Evolutionary conservation across 352 stramenopile genomes (phyloP).

Genomic region (Pythium apleroticum): DNA sequence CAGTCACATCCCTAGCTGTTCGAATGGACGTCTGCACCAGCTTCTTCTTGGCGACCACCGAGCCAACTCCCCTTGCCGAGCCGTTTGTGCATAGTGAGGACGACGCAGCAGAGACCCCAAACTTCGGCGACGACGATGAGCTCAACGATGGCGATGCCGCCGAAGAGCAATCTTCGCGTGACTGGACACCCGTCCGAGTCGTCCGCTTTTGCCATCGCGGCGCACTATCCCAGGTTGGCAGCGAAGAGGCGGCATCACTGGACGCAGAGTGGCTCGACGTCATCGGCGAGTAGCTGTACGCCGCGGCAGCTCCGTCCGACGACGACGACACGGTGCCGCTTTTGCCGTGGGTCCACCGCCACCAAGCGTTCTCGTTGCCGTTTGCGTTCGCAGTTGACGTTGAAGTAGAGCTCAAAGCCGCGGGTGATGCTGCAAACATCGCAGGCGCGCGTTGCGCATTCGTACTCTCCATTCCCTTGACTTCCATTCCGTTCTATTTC

Average conservation of each 20-base stretch:
- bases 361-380: constrained; percentile 48
- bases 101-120: constrained; percentile 6
- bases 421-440: not conserved
- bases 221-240: constrained; percentile 31
- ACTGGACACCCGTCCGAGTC: constrained; percentile 20
- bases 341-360: constrained; percentile 75
- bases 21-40: constrained; percentile 21
- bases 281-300: constrained; percentile 20
- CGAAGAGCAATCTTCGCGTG: constrained; percentile 8
- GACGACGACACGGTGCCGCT: constrained; percentile 66
- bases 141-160: not conserved
- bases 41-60: constrained; percentile 9
- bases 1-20: constrained; percentile 14
- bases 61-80: not conserved
- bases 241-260: constrained; percentile 5
- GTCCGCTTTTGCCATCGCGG: constrained; percentile 52
- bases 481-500: not conserved
- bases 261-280: not conserved
- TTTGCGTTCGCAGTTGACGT: not conserved
- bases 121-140: constrained; percentile 19
- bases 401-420: not conserved
- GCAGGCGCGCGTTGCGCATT: not conserved
- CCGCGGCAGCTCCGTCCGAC: constrained; percentile 25
- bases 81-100: not conserved
- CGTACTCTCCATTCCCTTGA: not conserved